Evolutionary conservation across 495 filamentous ascomycete genomes (phyloP).

Genomic region (Aspergillus cristatus): DNA sequence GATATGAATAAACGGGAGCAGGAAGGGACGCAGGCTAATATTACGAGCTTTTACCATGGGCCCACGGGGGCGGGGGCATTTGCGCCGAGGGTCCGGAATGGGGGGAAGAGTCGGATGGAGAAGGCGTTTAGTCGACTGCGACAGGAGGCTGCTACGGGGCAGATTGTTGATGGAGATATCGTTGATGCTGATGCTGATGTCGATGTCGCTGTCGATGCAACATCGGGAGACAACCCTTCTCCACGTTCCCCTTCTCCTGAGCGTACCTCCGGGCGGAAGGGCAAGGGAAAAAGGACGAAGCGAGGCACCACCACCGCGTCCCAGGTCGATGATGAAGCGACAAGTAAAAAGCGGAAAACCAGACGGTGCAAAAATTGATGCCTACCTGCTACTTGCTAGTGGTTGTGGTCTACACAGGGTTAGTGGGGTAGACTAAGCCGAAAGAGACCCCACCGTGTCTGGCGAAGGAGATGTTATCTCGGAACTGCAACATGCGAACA

Average conservation of each 20-base stretch:
- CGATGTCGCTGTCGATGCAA: slow-evolving; percentile 2
- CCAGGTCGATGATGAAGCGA: slow-evolving; percentile 3
- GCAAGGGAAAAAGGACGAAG: slow-evolving; percentile 12
- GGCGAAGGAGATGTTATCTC: too few species aligned
- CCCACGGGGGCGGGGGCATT: slow-evolving; percentile 60
- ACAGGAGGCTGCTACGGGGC: slow-evolving; percentile 36
- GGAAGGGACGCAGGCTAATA: slow-evolving; percentile 92
- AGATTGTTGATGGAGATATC: neutral
- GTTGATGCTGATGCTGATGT: neutral
- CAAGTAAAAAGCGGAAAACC: slow-evolving; percentile 11
- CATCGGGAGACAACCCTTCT: neutral
- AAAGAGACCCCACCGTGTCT: too few species aligned
- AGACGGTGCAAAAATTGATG: slow-evolving; percentile 1
- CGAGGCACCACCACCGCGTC: slow-evolving; percentile 5
- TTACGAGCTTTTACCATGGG: slow-evolving; percentile 78
- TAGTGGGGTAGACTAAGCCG: too few species aligned
- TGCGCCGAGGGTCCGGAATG: slow-evolving; percentile 58
- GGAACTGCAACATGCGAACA: too few species aligned
- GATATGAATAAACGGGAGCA: slow-evolving; percentile 83
- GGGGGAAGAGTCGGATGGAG: slow-evolving; percentile 69
- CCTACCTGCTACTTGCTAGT: too few species aligned
- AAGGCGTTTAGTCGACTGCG: slow-evolving; percentile 65
- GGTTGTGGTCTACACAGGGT: too few species aligned
- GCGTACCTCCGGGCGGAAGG: neutral
- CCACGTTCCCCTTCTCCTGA: neutral